Evolutionary conservation across 768 basidiomycete species (phyloP).

Genomic region (Xerocomellus intermedius): DNA sequence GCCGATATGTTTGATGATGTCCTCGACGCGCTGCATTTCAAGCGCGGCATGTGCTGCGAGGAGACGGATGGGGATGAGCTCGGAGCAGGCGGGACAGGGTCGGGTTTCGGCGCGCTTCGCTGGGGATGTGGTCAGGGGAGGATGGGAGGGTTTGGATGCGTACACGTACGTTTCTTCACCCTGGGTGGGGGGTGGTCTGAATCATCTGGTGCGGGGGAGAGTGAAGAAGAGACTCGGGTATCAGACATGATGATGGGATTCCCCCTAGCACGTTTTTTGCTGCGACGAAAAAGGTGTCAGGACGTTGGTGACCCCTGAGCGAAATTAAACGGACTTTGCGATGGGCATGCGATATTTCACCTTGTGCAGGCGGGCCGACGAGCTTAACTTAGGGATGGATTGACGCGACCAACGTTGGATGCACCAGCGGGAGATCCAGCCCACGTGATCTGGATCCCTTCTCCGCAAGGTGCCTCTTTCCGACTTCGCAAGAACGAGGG

Average conservation of each 20-base stretch:
- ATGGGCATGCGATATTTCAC: background rate
- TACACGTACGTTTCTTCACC: conserved; percentile 49
- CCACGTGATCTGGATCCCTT: conserved; percentile 9
- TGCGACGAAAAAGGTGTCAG: conserved; percentile 12
- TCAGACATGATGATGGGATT: background rate
- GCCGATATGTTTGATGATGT: conserved; percentile 62
- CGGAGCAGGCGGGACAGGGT: conserved; percentile 71
- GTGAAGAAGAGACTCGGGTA: conserved; percentile 29
- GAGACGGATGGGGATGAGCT: conserved; percentile 71
- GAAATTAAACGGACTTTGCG: conserved; percentile 28
- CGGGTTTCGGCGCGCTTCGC: conserved; percentile 74
- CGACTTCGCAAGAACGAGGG: background rate
- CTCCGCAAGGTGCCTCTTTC: too few relatives aligned
- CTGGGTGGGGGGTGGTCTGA: conserved; percentile 28
- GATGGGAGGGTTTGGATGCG: background rate
- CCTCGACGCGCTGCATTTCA: conserved; percentile 67
- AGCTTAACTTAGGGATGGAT: conserved; percentile 20
- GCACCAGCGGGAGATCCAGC: background rate
- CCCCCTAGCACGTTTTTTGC: conserved; percentile 48
- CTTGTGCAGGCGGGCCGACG: conserved; percentile 5
- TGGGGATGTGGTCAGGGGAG: conserved; percentile 24
- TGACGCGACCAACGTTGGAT: conserved; percentile 11
- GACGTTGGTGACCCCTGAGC: background rate
- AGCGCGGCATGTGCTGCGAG: conserved; percentile 61
- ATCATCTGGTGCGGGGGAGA: conserved; percentile 33